Base-by-base conservation (phyloP, 352 stramenopile species). In the Pythium volutum region DNA sequence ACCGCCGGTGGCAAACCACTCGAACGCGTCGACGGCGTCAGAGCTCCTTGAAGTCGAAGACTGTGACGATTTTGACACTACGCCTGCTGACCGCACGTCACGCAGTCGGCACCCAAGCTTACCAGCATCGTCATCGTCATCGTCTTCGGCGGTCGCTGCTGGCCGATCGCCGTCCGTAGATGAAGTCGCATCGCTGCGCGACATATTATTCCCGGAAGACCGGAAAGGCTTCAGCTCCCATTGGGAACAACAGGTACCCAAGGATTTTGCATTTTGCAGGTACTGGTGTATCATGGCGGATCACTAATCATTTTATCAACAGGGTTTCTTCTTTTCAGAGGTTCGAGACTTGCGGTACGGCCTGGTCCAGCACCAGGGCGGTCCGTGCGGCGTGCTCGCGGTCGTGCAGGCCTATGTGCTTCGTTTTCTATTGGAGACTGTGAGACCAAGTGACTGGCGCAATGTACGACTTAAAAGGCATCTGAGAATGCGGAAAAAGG, bases 341-440 rank as follows among this genome's bases (percentile, higher is more conserved):
- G 67, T 71, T 5, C 45, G 34, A 31, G 69, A 82, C 45, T 67
- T 92, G 12, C 69, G 77, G 34, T 98, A 96, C 68, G 95, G 96
- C 34, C 73, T 99, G 22, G 80, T 95, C 48, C 96, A 98, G 74
- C 62, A 84, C 50, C 84, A 98, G 64, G 96, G 96, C 33, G 96
- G 96, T 4, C 96, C 96, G 4, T 99, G 96, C 59, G 96, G 96
- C 16, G 91, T 98, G 1, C 77, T 99, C 15, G 96, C 96, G 12
- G 88, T 96, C 7, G 78, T 98, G 1, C 95, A 98, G 66, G 96
- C 84, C 0, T 96, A 97, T 58, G 77, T 97, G 25, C 66, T 98
- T 33, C 73, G 76, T 27, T 87, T 91, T 47, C 65, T 98, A 15
- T 56, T 89, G 16, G 67, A 76, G 20, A 65, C 66, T 5, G 62